These are phyloP conservation scores for Populus hybrid DNA, from an alignment of 441 rosid genomes.

Conservation along the genomic window DNA sequence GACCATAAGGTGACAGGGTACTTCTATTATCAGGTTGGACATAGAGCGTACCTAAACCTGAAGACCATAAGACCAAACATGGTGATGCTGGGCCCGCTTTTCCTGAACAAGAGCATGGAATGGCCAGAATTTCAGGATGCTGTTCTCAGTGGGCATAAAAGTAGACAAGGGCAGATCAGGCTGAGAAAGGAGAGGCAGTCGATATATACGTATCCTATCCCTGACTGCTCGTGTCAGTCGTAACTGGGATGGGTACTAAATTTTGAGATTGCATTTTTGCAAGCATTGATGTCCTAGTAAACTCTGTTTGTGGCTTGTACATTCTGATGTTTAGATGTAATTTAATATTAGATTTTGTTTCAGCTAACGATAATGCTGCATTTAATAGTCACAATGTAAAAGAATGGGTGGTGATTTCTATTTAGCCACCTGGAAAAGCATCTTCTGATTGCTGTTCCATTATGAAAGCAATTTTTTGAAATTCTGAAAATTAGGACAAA, in stretches of 20 bases:
- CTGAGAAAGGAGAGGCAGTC: constrained; percentile 81
- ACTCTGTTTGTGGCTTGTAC: background rate
- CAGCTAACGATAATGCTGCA: background rate
- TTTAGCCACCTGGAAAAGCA: background rate
- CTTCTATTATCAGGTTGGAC: constrained; percentile 21
- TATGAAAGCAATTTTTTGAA: background rate
- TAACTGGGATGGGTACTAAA: constrained; percentile 3
- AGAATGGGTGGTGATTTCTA: background rate
- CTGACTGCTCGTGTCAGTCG: constrained; percentile 81
- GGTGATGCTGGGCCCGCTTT: constrained; percentile 75
- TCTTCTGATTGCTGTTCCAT: background rate
- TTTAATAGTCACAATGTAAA: background rate
- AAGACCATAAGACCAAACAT: constrained; percentile 98
- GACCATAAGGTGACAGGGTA: background rate
- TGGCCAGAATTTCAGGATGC: constrained; percentile 79
- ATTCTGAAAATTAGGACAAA: background rate
- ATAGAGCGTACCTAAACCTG: constrained; percentile 72
- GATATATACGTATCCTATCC: constrained; percentile 36
- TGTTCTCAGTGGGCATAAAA: constrained; percentile 76
- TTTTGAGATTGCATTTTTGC: background rate
- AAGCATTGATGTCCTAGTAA: too few species aligned
- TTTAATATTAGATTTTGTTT: background rate
- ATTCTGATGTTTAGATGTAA: background rate
- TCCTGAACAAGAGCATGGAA: constrained; percentile 72
- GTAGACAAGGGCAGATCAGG: constrained; percentile 85